A percentile compares a stretch with the other conserved stretches of the same genome.
Conservation (phyloP, 345 rosid genomes). For the Gossypium bickii region DNA sequence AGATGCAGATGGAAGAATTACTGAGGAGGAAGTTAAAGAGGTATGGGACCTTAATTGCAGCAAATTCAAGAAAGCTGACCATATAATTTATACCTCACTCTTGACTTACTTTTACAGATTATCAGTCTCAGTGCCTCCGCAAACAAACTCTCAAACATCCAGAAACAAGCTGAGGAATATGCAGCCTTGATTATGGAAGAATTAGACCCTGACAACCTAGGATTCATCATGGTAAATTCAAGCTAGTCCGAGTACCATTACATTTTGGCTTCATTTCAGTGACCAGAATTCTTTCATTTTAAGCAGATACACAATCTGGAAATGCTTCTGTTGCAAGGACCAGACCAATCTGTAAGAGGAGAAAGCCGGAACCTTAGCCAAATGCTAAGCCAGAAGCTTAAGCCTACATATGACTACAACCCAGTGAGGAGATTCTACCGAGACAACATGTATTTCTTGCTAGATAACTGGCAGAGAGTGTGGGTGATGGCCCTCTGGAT, state of each 20-base stretch:
- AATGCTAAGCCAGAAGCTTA: constrained; percentile 70
- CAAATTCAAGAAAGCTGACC: neutral
- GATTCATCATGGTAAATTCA: constrained; percentile 63
- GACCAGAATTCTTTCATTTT: neutral
- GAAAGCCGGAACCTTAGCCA: constrained; percentile 63
- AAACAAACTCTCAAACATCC: constrained; percentile 56
- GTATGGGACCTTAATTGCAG: constrained; percentile 21
- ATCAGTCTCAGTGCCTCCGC: constrained; percentile 76
- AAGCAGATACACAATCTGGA: constrained; percentile 63
- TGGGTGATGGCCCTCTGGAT: constrained; percentile 71
- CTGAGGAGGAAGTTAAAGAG: constrained; percentile 73
- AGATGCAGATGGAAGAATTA: constrained; percentile 79
- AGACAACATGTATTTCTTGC: constrained; percentile 40
- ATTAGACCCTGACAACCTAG: constrained; percentile 64
- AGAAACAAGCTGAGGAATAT: constrained; percentile 75
- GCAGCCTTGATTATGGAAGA: constrained; percentile 84
- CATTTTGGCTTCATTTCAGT: neutral
- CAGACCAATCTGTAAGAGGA: constrained; percentile 45
- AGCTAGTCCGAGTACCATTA: neutral
- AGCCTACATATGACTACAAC: constrained; percentile 46
- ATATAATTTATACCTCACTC: neutral
- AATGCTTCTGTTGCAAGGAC: constrained; percentile 56
- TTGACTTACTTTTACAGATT: constrained; percentile 34
- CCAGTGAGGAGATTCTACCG: constrained; percentile 43
- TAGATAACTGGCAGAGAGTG: constrained; percentile 73